Percentiles rank a stretch among this genome's conserved stretches.
Conservation (phyloP, 371 early-diverging fungal genomes). For the Saksenaea oblongispora region DNA sequence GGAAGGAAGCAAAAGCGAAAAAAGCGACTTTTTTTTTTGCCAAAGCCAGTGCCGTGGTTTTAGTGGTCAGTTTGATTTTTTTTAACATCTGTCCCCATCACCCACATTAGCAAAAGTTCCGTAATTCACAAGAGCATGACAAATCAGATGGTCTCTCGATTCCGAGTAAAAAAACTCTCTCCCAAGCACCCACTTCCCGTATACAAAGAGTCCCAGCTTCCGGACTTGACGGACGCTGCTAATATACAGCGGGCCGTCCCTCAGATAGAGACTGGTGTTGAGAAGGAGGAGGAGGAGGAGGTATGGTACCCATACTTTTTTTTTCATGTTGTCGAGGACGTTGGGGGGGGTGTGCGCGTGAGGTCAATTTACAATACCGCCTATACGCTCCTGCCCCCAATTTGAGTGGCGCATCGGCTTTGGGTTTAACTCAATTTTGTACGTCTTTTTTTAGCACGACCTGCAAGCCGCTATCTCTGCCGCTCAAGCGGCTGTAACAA, state of each 20-base stretch:
- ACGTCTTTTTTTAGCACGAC: slow-evolving; percentile 75
- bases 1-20: slow-evolving; percentile 1
- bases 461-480: slow-evolving; percentile 92
- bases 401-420: slow-evolving; percentile 4
- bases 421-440: slow-evolving; percentile 16
- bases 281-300: slow-evolving; percentile 91
- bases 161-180: slow-evolving; percentile 69
- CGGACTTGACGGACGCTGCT: slow-evolving; percentile 59
- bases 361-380: slow-evolving; percentile 21
- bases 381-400: slow-evolving; percentile 14
- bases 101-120: slow-evolving; percentile 6
- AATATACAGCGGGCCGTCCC: slow-evolving; percentile 64
- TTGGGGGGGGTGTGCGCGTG: slow-evolving; percentile 7
- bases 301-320: slow-evolving; percentile 22
- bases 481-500: slow-evolving; percentile 69
- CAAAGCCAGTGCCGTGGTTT: slow-evolving; percentile 3
- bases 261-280: slow-evolving; percentile 85
- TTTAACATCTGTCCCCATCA: slow-evolving; percentile 5
- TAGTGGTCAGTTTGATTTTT: slow-evolving; percentile 5
- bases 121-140: slow-evolving; percentile 19
- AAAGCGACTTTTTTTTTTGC: slow-evolving; percentile 4
- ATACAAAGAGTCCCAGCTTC: slow-evolving; percentile 58
- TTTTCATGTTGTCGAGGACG: slow-evolving; percentile 15
- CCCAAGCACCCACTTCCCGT: slow-evolving; percentile 60
- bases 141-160: slow-evolving; percentile 40